Base-by-base conservation (phyloP, 140 eudicot genomes). In the Erigeron philadelphicus region DNA sequence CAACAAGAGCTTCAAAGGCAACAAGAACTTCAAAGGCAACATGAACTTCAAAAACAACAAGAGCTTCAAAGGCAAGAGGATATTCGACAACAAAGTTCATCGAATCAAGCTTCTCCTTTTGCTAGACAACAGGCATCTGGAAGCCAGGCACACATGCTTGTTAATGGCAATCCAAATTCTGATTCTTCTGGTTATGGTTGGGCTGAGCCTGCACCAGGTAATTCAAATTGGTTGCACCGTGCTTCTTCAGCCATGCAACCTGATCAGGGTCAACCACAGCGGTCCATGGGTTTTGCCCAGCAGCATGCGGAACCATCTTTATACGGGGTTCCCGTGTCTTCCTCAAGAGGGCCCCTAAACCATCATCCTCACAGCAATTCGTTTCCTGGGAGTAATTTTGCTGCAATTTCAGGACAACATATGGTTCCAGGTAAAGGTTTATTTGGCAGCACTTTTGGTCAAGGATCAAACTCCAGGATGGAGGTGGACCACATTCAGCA, bases 1-100 rank as follows among this genome's bases (percentile, higher is more conserved):
- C 64, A 59, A 90, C 93, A 92, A 77, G 98, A 92, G 73, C 84
- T 88, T 72, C 95, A 86, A 59, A 78, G 84, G 76, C 95, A 86
- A 68, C 85, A 88, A 47, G 91, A 89, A 60, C 55, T 84, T 73
- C 86, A 71, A 45, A 45, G 59, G 12, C 75, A 70, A 40, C 64
- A 68, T 7, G 71, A 67, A 10, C 69, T 64, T 38, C 69, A 61
- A 61, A 61, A 18, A 17, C 67, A 61, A 61, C 67, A 61, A 25
- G 38, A 59, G 16, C 64, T 56, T 57, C 63, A 11, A 64, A 64
- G 58, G 71, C 71, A 66, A 11, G 85, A 89, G 64, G 90, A 86
- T 52, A 49, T 83, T 75, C 84, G 42, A 31, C 93, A 82, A 66
- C 95, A 81, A 25, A 78, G 75, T 59, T 52, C 83, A 4, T 45